Evolutionary conservation across 2,329 filamentous ascomycete genomes (phyloP).

Genomic region (Paramyrothecium sp.): DNA sequence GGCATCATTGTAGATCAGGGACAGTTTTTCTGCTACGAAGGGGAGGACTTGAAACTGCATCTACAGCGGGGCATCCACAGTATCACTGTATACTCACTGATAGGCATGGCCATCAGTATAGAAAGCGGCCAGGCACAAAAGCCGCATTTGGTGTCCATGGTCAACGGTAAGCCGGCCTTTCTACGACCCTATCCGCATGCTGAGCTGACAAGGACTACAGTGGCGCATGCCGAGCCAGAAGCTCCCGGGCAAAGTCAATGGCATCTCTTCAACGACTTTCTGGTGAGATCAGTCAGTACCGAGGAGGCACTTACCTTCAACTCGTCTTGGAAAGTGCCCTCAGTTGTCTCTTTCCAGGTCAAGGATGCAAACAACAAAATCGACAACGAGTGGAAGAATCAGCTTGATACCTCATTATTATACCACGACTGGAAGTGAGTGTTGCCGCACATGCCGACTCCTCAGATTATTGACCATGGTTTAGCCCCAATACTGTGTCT

Average conservation of each 20-base stretch:
- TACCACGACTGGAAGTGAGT: conserved; percentile 66
- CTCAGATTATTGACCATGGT: conserved; percentile 7
- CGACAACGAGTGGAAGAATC: conserved; percentile 82
- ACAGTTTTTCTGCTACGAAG: conserved; percentile 94
- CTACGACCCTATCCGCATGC: neutral
- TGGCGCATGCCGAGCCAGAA: conserved; percentile 63
- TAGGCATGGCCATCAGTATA: conserved; percentile 88
- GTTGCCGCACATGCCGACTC: neutral
- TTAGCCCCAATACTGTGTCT: conserved; percentile 36
- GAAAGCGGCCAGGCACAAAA: conserved; percentile 83
- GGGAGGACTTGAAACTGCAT: conserved; percentile 80
- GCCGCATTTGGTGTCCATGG: conserved; percentile 85
- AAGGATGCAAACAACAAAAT: conserved; percentile 79
- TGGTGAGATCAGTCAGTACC: conserved; percentile 75
- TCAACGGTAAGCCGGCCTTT: conserved; percentile 62
- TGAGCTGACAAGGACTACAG: conserved; percentile 37
- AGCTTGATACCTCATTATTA: conserved; percentile 79
- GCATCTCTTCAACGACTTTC: conserved; percentile 97
- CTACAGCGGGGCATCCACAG: conserved; percentile 76
- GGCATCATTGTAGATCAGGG: conserved; percentile 87
- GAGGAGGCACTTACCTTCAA: conserved; percentile 90
- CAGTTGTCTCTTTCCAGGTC: conserved; percentile 81
- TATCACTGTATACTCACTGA: conserved; percentile 85
- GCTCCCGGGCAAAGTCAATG: conserved; percentile 67
- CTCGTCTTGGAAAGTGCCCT: conserved; percentile 87